Evolutionary conservation across 768 basidiomycete species (phyloP).

Genomic region (Tylopilus sp.): DNA sequence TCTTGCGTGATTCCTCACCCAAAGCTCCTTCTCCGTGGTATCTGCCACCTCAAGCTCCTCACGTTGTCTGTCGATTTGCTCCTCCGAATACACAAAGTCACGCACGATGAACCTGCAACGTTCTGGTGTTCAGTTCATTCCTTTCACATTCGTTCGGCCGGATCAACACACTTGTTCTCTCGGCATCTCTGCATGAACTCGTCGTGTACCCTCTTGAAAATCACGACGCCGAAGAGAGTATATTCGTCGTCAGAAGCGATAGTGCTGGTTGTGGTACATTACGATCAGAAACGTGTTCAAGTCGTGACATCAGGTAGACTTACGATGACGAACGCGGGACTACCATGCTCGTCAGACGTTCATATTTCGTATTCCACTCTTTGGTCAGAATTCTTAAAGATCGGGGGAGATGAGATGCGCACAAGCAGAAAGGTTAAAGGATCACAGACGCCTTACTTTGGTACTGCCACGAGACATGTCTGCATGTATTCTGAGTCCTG

Average conservation of each 20-base stretch:
- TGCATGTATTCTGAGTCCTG: constrained; percentile 92
- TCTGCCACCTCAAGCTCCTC: constrained; percentile 79
- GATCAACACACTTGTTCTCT: constrained; percentile 77
- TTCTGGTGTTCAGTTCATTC: constrained; percentile 6
- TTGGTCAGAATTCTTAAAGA: constrained; percentile 65
- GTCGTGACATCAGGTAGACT: constrained; percentile 26
- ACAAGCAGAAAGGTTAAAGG: constrained; percentile 2
- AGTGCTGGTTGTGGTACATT: constrained; percentile 40
- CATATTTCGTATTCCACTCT: constrained; percentile 89
- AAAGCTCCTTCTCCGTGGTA: constrained; percentile 91
- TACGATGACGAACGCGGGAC: constrained; percentile 91
- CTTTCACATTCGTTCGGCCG: neutral
- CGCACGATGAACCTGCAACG: constrained; percentile 78
- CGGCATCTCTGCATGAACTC: constrained; percentile 92
- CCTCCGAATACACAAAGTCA: constrained; percentile 90
- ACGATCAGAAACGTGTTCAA: constrained; percentile 22
- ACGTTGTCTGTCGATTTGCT: constrained; percentile 72
- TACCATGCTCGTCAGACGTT: constrained; percentile 83
- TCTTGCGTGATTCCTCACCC: constrained; percentile 55
- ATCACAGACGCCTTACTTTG: constrained; percentile 61
- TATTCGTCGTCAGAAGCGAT: constrained; percentile 89
- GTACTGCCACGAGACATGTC: constrained; percentile 89
- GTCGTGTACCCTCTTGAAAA: constrained; percentile 90
- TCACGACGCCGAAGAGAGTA: constrained; percentile 75
- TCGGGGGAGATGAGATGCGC: constrained; percentile 16